Evolutionary conservation across 495 filamentous ascomycete genomes (phyloP).

Genomic region (Pyronema omphalodes): DNA sequence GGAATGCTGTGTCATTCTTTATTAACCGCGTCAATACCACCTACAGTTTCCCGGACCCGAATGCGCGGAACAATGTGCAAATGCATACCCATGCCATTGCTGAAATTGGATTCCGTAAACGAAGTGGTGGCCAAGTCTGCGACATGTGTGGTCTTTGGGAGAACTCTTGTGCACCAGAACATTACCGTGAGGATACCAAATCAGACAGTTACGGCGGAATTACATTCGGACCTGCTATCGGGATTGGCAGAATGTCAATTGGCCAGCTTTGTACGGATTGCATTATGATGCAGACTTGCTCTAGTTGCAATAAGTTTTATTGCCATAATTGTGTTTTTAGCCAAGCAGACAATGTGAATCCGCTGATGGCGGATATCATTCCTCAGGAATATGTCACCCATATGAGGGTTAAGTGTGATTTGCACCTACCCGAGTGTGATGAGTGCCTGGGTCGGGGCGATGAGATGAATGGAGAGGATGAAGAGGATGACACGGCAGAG

Average conservation of each 20-base stretch:
- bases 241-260: conserved; percentile 8
- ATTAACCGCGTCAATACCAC: too few relatives aligned
- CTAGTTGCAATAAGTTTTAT: conserved; percentile 11
- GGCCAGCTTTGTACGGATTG: conserved; percentile 16
- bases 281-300: conserved; percentile 12
- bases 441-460: background rate
- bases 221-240: conserved; percentile 7
- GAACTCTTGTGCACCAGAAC: conserved; percentile 7
- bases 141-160: conserved; percentile 19
- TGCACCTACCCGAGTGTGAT: background rate
- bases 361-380: background rate
- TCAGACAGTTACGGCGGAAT: conserved; percentile 11
- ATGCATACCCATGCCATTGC: conserved; percentile 15
- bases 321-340: conserved; percentile 2
- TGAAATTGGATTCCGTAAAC: conserved; percentile 12
- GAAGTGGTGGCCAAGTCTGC: conserved; percentile 9
- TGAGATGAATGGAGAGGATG: too few relatives aligned
- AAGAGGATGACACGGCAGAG: too few relatives aligned
- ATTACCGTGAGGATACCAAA: background rate
- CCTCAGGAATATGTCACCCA: background rate
- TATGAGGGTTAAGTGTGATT: background rate
- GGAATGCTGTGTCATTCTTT: too few relatives aligned
- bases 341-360: background rate
- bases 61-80: background rate
- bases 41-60: background rate